phyloP scores from a whole-genome alignment of 306 rosid species.

The Aeschynomene evenia region DNA sequence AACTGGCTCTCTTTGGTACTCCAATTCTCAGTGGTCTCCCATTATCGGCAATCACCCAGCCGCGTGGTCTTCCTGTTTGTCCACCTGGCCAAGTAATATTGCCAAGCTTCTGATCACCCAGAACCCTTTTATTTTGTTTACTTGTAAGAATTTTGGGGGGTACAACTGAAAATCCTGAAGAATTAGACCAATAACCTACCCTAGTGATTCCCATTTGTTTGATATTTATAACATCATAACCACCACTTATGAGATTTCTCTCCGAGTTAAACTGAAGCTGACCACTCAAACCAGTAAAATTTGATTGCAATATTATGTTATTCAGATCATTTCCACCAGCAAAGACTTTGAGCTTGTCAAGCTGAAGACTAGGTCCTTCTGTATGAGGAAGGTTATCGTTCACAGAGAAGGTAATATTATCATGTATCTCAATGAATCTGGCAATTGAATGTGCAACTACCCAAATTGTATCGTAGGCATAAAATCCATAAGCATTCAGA shows the following conservation, averaged over 20 bases:
- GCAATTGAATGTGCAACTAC: constrained; percentile 67
- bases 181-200: constrained; percentile 80
- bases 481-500: constrained; percentile 64
- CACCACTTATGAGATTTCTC: constrained; percentile 52
- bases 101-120: constrained; percentile 59
- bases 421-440: constrained; percentile 41
- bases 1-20: constrained; percentile 88
- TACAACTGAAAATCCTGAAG: constrained; percentile 66
- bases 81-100: constrained; percentile 92
- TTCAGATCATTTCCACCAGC: constrained; percentile 65
- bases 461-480: constrained; percentile 87
- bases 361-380: constrained; percentile 44
- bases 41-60: constrained; percentile 81
- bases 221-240: constrained; percentile 80
- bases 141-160: constrained; percentile 51
- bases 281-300: constrained; percentile 82
- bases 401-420: constrained; percentile 56
- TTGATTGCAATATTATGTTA: constrained; percentile 47
- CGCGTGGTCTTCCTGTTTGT: constrained; percentile 69
- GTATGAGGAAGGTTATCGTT: constrained; percentile 29
- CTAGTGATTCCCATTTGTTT: constrained; percentile 39
- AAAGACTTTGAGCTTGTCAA: constrained; percentile 68
- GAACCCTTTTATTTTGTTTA: constrained; percentile 28
- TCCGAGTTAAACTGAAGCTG: constrained; percentile 51
- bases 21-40: constrained; percentile 78